Conservation (phyloP, 2,329 filamentous ascomycete species). For the Fusarium sp. region DNA sequence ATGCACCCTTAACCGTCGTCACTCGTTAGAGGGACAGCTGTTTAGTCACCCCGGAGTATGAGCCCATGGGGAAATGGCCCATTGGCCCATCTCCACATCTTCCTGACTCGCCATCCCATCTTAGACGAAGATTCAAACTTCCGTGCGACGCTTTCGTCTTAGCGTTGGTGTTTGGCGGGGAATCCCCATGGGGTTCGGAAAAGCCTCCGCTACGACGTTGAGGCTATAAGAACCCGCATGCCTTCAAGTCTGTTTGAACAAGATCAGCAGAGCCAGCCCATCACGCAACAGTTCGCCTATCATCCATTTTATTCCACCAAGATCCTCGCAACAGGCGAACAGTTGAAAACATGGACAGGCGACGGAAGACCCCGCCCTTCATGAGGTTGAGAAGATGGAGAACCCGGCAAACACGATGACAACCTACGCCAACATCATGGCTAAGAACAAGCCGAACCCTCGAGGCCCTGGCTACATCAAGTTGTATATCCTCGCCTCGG, state of each 20-base stretch:
- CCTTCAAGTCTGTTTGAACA: not conserved
- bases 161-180: not conserved
- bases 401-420: slow-evolving; percentile 1
- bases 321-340: not conserved
- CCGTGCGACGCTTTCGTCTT: slow-evolving; percentile 11
- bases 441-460: slow-evolving; percentile 22
- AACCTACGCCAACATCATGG: slow-evolving; percentile 22
- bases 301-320: not conserved
- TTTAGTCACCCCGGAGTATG: not conserved
- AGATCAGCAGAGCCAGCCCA: not conserved
- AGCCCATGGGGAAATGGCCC: not conserved
- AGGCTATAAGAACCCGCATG: not conserved
- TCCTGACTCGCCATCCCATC: not conserved
- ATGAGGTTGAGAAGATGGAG: slow-evolving; percentile 11
- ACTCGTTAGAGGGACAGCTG: not conserved
- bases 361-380: slow-evolving; percentile 6
- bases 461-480: slow-evolving; percentile 23
- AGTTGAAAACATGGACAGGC: slow-evolving; percentile 12
- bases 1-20: not conserved
- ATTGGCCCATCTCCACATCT: not conserved
- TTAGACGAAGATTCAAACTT: slow-evolving; percentile 10
- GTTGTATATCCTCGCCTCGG: slow-evolving; percentile 13
- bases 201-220: not conserved
- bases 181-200: slow-evolving; percentile 14
- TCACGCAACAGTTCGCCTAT: not conserved